These are phyloP conservation scores for Apiospora marii DNA, from an alignment of 2,329 filamentous ascomycete species.

Conservation along the genomic window DNA sequence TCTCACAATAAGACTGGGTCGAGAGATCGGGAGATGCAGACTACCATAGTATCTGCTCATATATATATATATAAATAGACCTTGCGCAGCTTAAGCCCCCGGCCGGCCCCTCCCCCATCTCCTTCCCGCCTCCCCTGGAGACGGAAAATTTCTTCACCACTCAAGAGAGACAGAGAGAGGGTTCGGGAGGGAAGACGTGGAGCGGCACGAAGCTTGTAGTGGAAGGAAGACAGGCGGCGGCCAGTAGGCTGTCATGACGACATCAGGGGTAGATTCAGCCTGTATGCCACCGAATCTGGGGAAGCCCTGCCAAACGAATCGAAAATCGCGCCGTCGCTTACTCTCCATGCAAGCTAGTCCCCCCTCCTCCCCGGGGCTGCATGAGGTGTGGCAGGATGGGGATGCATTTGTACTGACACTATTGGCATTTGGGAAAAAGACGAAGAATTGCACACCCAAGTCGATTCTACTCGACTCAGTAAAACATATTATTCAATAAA, in stretches of 20 bases:
- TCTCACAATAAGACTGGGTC: background rate
- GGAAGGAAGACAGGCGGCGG: background rate
- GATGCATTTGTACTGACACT: background rate
- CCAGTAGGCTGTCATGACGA: background rate
- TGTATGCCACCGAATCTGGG: conserved; percentile 13
- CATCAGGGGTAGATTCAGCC: conserved; percentile 20
- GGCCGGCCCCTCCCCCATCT: too few species aligned
- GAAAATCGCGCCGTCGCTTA: background rate
- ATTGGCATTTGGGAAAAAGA: background rate
- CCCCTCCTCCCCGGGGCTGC: background rate
- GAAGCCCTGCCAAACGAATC: conserved; percentile 17
- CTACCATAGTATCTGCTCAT: background rate
- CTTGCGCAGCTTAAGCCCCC: background rate
- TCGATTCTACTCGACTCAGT: background rate
- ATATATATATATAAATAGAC: conserved; percentile 2
- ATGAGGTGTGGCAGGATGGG: background rate
- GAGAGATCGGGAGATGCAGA: conserved; percentile 8
- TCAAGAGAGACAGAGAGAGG: background rate
- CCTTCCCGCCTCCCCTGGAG: background rate
- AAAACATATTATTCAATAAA: conserved; percentile 16
- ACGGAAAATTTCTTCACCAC: background rate
- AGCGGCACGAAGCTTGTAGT: background rate
- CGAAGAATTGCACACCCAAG: conserved; percentile 2
- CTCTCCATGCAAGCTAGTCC: background rate
- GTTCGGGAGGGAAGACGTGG: background rate